phyloP scores from a whole-genome alignment of 192 early-diverging fungal species.

The Entophlyctis luteolus region DNA sequence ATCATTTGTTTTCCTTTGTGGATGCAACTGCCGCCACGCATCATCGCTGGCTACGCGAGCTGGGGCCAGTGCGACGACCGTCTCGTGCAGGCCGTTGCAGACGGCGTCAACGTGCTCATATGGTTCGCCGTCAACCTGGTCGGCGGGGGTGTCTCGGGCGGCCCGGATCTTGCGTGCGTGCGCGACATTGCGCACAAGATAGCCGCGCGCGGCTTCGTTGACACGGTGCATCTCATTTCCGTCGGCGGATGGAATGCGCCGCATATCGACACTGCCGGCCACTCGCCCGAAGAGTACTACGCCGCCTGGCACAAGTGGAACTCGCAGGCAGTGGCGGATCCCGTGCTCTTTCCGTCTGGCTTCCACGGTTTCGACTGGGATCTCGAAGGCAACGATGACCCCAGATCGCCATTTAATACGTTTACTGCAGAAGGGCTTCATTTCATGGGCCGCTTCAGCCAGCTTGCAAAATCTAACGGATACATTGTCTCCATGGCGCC shows the following conservation, averaged over 20 bases:
- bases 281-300: background rate
- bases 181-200: background rate
- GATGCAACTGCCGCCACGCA: background rate
- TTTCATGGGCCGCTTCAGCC: slow-evolving; percentile 15
- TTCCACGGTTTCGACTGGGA: slow-evolving; percentile 25
- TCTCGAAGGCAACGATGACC: slow-evolving; percentile 22
- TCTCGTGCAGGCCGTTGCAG: background rate
- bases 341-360: background rate
- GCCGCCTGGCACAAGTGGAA: background rate
- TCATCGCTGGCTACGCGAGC: background rate
- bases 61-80: background rate
- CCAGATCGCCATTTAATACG: background rate
- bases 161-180: slow-evolving; percentile 4
- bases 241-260: slow-evolving; percentile 21
- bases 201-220: no score
- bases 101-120: slow-evolving; percentile 2
- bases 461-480: slow-evolving; percentile 5
- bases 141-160: background rate
- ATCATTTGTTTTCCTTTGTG: no score
- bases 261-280: background rate
- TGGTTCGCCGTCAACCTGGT: slow-evolving; percentile 1
- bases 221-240: slow-evolving; percentile 14
- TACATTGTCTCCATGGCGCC: slow-evolving; percentile 16
- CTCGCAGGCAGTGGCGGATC: background rate
- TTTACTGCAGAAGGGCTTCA: background rate